phyloP scores from a whole-genome alignment of 2,329 filamentous ascomycete species.

The Aurifilum marmelostoma region DNA sequence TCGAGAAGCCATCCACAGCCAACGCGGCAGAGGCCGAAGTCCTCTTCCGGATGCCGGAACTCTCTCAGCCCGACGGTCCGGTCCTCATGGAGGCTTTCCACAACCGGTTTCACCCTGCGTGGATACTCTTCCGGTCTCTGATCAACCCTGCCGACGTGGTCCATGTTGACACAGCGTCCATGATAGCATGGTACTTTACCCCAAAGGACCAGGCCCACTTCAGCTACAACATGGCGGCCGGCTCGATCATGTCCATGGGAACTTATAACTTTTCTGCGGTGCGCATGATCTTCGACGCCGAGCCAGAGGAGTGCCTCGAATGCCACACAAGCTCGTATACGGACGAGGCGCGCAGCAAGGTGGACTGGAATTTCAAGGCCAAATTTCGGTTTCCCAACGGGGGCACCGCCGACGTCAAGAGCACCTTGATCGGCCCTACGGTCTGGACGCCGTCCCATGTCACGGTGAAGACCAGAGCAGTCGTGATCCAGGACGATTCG shows the following conservation, averaged over 20 bases:
- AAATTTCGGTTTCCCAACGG: slow-evolving; percentile 46
- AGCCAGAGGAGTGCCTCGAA: slow-evolving; percentile 43
- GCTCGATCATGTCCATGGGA: slow-evolving; percentile 41
- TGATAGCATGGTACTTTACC: slow-evolving; percentile 33
- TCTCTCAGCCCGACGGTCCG: slow-evolving; percentile 37
- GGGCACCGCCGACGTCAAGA: slow-evolving; percentile 35
- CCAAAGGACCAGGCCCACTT: slow-evolving; percentile 40
- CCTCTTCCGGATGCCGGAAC: slow-evolving; percentile 40
- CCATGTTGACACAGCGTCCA: slow-evolving; percentile 33
- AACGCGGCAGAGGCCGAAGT: slow-evolving; percentile 42
- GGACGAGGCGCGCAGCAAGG: slow-evolving; percentile 31
- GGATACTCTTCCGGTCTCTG: slow-evolving; percentile 39
- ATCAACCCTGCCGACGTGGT: slow-evolving; percentile 35
- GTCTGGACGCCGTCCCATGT: slow-evolving; percentile 31
- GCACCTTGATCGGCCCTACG: slow-evolving; percentile 33
- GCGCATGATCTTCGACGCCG: slow-evolving; percentile 43
- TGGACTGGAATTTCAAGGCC: slow-evolving; percentile 40
- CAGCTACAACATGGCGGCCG: slow-evolving; percentile 37
- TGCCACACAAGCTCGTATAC: slow-evolving; percentile 36
- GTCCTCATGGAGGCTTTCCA: slow-evolving; percentile 50
- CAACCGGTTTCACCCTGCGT: slow-evolving; percentile 45
- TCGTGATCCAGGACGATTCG: slow-evolving; percentile 34
- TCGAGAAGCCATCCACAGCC: slow-evolving; percentile 49
- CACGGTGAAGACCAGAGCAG: slow-evolving; percentile 31
- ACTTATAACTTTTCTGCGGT: slow-evolving; percentile 46